These are phyloP conservation scores for Kokia cookei DNA, from an alignment of 441 rosid genomes.

Conservation along the genomic window DNA sequence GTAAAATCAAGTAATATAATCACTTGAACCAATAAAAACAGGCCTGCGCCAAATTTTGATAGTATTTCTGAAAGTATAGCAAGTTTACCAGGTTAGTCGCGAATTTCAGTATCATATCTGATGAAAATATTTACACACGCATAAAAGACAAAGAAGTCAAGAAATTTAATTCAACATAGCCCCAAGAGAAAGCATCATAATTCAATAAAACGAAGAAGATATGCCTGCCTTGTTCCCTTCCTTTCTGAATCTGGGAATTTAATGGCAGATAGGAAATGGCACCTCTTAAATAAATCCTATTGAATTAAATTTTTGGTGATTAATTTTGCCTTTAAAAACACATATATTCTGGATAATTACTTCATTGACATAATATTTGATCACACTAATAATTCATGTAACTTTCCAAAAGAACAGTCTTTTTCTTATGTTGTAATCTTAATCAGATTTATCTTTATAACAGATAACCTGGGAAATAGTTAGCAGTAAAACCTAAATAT, in stretches of 20 bases:
- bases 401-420: background rate
- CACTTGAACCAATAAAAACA: conserved; percentile 90
- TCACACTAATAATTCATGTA: background rate
- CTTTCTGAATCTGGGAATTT: background rate
- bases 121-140: background rate
- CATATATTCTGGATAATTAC: background rate
- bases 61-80: conserved; percentile 47
- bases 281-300: background rate
- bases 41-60: conserved; percentile 96
- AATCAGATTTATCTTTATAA: background rate
- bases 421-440: background rate
- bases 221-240: background rate
- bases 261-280: background rate
- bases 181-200: background rate
- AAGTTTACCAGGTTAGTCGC: background rate
- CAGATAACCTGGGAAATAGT: background rate
- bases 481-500: background rate
- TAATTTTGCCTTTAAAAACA: background rate
- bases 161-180: background rate
- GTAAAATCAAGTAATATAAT: conserved; percentile 74
- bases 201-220: background rate
- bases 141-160: background rate
- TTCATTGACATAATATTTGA: background rate
- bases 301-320: background rate
- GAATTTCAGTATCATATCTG: background rate